phyloP scores from a whole-genome alignment of 169 alveolate species.

The Cryptosporidium muris region DNA sequence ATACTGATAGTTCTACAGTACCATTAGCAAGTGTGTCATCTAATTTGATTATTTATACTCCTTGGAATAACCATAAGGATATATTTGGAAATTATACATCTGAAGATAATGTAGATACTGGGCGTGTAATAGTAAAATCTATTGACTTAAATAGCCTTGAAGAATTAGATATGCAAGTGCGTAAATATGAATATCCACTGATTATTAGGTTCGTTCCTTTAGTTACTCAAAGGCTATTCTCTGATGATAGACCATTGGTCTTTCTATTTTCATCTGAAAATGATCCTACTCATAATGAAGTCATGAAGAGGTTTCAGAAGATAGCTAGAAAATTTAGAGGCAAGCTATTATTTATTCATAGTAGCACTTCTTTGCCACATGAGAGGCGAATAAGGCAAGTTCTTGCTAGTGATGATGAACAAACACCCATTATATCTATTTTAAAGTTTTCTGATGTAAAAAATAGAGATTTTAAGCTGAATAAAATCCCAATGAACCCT shows the following conservation, averaged over 20 bases:
- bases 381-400: conserved; percentile 64
- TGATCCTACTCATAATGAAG: conserved; percentile 4
- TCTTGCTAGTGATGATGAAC: conserved; percentile 23
- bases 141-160: conserved; percentile 16
- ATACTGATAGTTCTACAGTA: not conserved
- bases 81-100: not conserved
- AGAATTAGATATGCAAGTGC: conserved; percentile 2
- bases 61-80: conserved; percentile 48
- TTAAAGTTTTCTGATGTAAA: conserved; percentile 16
- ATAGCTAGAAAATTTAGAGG: conserved; percentile 57
- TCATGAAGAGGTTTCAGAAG: conserved; percentile 21
- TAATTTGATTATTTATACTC: conserved; percentile 1
- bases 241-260: conserved; percentile 14
- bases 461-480: conserved; percentile 4
- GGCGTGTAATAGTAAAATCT: conserved; percentile 21
- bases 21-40: not conserved
- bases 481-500: conserved; percentile 48
- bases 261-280: conserved; percentile 23
- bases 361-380: conserved; percentile 40
- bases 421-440: conserved; percentile 32
- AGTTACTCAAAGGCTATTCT: conserved; percentile 51
- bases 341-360: conserved; percentile 20
- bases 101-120: not conserved
- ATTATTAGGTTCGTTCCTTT: conserved; percentile 34
- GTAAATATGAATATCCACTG: conserved; percentile 58